Conservation (phyloP, 768 basidiomycete species). For the Boletus vinaceobasis region DNA sequence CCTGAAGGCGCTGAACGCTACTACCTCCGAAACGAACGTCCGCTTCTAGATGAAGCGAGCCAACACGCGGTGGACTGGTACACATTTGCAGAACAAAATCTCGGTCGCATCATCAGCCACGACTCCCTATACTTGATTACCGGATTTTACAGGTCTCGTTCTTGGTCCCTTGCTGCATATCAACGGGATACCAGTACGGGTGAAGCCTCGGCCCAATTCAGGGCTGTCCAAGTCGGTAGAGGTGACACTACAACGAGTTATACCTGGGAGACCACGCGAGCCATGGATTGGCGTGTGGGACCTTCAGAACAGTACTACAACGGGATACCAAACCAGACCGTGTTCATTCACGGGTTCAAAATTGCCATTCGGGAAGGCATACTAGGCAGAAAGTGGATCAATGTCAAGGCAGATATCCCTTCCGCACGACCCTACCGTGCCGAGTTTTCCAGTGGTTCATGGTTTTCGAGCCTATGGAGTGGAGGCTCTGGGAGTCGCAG, state of each 20-base stretch:
- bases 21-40: slow-evolving; percentile 20
- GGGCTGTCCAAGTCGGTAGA: slow-evolving; percentile 6
- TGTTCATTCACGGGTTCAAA: slow-evolving; percentile 24
- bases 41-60: slow-evolving; percentile 21
- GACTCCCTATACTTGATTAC: slow-evolving; percentile 26
- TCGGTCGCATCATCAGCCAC: slow-evolving; percentile 17
- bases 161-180: slow-evolving; percentile 30
- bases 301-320: not conserved
- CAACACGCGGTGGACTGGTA: slow-evolving; percentile 29
- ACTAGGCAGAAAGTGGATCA: slow-evolving; percentile 1
- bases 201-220: slow-evolving; percentile 8
- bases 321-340: slow-evolving; percentile 17
- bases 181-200: not conserved
- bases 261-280: slow-evolving; percentile 10
- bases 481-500: not conserved
- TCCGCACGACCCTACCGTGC: not conserved
- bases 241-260: slow-evolving; percentile 14
- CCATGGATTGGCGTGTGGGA: slow-evolving; percentile 6
- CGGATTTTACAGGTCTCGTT: slow-evolving; percentile 6
- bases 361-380: slow-evolving; percentile 3
- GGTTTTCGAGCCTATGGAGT: not conserved
- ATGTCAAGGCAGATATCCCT: not conserved
- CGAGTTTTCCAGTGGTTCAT: not conserved
- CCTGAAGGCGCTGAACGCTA: slow-evolving; percentile 28
- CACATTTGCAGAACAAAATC: slow-evolving; percentile 19